Percentiles rank a stretch among this genome's conserved stretches.
Evolutionary conservation across 2,329 filamentous ascomycete species (phyloP).

Genomic region (Arachnopeziza araneosa): DNA sequence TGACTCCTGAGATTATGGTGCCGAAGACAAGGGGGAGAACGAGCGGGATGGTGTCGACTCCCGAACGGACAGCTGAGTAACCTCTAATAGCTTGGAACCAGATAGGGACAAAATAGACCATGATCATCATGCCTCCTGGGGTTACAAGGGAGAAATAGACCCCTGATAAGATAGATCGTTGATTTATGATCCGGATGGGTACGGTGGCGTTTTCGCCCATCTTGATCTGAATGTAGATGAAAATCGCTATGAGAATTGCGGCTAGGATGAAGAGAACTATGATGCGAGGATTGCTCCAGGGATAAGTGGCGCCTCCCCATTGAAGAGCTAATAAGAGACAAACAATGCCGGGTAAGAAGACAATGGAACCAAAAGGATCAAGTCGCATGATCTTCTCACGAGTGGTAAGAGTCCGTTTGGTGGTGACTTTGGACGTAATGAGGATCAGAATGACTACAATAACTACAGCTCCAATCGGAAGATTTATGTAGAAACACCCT

Average conservation of each 20-base stretch:
- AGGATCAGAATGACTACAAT: constrained; percentile 15
- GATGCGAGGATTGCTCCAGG: constrained; percentile 31
- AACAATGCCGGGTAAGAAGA: constrained; percentile 30
- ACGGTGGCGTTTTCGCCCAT: constrained; percentile 36
- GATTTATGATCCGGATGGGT: constrained; percentile 34
- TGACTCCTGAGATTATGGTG: constrained; percentile 27
- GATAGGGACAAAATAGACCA: constrained; percentile 43
- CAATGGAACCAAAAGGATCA: constrained; percentile 32
- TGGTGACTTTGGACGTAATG: constrained; percentile 11
- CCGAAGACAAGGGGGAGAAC: constrained; percentile 30
- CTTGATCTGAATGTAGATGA: constrained; percentile 32
- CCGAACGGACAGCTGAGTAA: constrained; percentile 34
- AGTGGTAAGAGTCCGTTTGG: constrained; percentile 22
- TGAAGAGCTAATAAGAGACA: constrained; percentile 31
- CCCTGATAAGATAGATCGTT: constrained; percentile 32
- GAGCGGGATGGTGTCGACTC: constrained; percentile 32
- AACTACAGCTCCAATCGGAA: constrained; percentile 26
- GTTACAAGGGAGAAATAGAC: constrained; percentile 31
- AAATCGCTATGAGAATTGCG: constrained; percentile 25
- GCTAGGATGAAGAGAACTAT: constrained; percentile 32
- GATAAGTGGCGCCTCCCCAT: constrained; percentile 30
- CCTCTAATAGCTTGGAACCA: constrained; percentile 43
- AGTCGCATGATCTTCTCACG: constrained; percentile 35
- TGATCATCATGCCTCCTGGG: constrained; percentile 34
- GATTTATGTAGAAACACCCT: constrained; percentile 31